A percentile compares a stretch with the other conserved stretches of the same genome.
Conservation (phyloP, 768 basidiomycete genomes). For the Gloeopeniophorella convolvens region DNA sequence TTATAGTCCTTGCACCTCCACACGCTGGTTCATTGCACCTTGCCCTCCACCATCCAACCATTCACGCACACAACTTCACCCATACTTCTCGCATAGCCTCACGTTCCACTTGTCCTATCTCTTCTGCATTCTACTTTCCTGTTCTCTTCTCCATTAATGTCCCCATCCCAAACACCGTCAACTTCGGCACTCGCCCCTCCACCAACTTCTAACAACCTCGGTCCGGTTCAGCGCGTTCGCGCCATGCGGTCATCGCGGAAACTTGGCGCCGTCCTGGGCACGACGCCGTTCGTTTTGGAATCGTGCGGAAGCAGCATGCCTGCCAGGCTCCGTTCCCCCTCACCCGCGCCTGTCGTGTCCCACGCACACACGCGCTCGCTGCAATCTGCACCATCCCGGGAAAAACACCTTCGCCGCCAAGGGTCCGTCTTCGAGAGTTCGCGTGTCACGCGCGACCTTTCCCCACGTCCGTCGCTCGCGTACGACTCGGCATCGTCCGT, state of each 20-base stretch:
- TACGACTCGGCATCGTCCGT: constrained; percentile 21
- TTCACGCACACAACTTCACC: no score
- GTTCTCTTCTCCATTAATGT: no score
- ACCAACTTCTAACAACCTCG: constrained; percentile 16
- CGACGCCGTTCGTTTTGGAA: constrained; percentile 18
- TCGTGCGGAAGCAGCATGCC: constrained; percentile 5
- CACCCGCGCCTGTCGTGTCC: not conserved
- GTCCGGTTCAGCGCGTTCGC: constrained; percentile 15
- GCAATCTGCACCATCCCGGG: not conserved
- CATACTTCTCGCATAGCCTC: no score
- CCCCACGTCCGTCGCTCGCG: not conserved
- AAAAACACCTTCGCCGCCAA: constrained; percentile 10
- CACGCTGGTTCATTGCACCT: no score
- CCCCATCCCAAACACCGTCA: not conserved
- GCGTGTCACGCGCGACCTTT: not conserved
- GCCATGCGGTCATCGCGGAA: constrained; percentile 20
- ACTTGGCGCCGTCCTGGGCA: constrained; percentile 18
- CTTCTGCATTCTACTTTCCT: no score
- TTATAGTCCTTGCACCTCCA: no score
- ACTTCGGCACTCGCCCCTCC: constrained; percentile 3
- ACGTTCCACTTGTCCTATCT: no score
- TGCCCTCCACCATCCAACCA: no score
- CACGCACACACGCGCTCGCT: not conserved
- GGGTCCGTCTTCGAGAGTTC: not conserved
- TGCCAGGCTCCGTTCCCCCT: not conserved